Conservation (phyloP, 164 flowering plant species). For the Cinnamomum chago region DNA sequence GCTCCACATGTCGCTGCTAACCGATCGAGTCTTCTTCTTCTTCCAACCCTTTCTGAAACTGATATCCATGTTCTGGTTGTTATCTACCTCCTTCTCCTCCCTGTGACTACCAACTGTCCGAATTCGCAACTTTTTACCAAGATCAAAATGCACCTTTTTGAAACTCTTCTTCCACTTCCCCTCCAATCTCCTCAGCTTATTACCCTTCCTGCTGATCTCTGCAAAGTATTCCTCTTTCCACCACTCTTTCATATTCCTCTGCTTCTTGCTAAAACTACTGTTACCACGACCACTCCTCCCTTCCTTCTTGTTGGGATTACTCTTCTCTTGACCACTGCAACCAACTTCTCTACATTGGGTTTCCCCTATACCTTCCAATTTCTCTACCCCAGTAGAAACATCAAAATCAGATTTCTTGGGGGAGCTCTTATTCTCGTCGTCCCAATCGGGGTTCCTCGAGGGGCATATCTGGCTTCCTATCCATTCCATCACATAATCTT, state of each 20-base stretch:
- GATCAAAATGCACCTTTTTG: constrained; percentile 44
- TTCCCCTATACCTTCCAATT: constrained; percentile 29
- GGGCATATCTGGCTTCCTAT: constrained; percentile 89
- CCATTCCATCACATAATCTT: constrained; percentile 97
- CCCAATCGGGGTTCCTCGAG: constrained; percentile 60
- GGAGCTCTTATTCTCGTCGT: constrained; percentile 40
- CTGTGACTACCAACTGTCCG: constrained; percentile 25
- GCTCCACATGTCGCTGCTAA: constrained; percentile 81
- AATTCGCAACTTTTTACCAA: constrained; percentile 36
- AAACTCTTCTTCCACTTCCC: constrained; percentile 49
- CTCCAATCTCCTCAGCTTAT: constrained; percentile 38
- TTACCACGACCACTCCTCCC: constrained; percentile 24
- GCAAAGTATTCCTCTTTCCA: constrained; percentile 89
- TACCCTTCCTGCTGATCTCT: constrained; percentile 59
- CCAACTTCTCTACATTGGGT: constrained; percentile 19
- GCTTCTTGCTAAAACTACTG: constrained; percentile 23
- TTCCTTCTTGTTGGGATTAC: constrained; percentile 20
- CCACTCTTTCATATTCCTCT: constrained; percentile 93
- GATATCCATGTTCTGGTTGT: constrained; percentile 47
- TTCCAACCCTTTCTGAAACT: constrained; percentile 77
- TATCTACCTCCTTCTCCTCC: constrained; percentile 22
- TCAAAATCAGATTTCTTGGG: constrained; percentile 31
- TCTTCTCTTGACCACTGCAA: constrained; percentile 22
- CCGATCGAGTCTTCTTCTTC: constrained; percentile 47
- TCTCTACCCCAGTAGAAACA: constrained; percentile 20